Evolutionary conservation across 345 rosid genomes (phyloP).

Genomic region (Xanthoceras sorbifolium): DNA sequence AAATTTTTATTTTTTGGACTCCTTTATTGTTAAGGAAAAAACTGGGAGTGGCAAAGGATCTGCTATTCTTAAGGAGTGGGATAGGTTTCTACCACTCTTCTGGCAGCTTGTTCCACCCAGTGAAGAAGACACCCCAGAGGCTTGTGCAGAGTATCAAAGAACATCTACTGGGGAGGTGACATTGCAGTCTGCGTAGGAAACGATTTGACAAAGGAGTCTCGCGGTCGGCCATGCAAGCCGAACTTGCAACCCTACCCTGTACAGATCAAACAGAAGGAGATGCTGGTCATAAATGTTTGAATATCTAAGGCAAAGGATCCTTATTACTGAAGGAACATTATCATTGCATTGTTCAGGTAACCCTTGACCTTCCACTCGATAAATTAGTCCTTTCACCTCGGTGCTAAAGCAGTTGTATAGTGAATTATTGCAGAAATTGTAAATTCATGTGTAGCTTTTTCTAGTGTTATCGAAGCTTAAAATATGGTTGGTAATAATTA

Average conservation of each 20-base stretch:
- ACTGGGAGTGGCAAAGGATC: constrained; percentile 89
- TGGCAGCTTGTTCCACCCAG: constrained; percentile 99
- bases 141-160: constrained; percentile 69
- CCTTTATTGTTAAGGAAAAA: constrained; percentile 62
- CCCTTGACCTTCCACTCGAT: background rate
- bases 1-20: background rate
- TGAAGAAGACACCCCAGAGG: constrained; percentile 99
- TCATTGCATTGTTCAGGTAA: background rate
- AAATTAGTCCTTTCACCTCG: constrained; percentile 9
- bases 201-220: background rate
- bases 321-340: background rate
- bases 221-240: background rate
- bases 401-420: constrained; percentile 30
- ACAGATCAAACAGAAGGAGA: constrained; percentile 28
- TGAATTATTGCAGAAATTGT: constrained; percentile 33
- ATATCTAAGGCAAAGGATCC: background rate
- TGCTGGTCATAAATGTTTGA: background rate
- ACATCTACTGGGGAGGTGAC: constrained; percentile 69
- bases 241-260: constrained; percentile 16
- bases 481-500: constrained; percentile 1
- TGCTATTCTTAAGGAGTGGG: constrained; percentile 79
- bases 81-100: constrained; percentile 70
- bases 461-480: background rate
- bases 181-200: constrained; percentile 66
- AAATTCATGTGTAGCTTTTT: constrained; percentile 21